Base-by-base conservation (phyloP, 306 rosid species). In the Casuarina equisetifolia region DNA sequence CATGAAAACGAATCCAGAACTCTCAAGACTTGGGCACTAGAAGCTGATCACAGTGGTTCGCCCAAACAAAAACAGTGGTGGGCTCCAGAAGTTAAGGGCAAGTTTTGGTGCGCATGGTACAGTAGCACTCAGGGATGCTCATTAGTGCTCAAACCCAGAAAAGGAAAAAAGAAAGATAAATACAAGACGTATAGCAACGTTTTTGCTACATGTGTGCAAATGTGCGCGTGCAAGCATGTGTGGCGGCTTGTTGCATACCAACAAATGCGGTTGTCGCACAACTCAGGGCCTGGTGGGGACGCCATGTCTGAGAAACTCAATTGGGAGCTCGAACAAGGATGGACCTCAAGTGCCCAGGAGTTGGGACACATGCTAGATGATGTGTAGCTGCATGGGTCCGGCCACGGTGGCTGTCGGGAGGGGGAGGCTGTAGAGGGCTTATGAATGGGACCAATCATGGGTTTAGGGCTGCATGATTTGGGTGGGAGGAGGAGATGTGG, bases 331-430 rank as follows among this genome's bases (percentile, higher is more conserved):
- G 79, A 74, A 73, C 84, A 85, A 73, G 71, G 79, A 81, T 78
- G 92, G 92, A 73, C 79, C 97, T 86, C 20, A 75, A 74, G 83
- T 90, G 96, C 86, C 83, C 57, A 79, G 68, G 80, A 82, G 80
- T 85, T 89, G 85, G 94, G 92, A 88, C 89, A 86, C 93, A 88
- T 83, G 89, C 77, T 84, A 79, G 89, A 87, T 91, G 89, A 84
- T 82, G 82, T 86, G 85, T 81, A 84, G 69, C 76, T 79, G 6
- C 3, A 84, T 81, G 78, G 98, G 89, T 87, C 88, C 25, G 10
- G 74, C 80, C 85, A 82, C 44, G 88, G 89, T 87, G 90, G 86
- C 78, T 94, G 92, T 91, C 96, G 84, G 91, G 87, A 87, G 85
- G 80, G 49, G 73, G 85, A 79, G 32, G 32, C 32, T 25, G 32